Evolutionary conservation across 306 rosid species (phyloP).

Genomic region (Cyamopsis tetragonoloba): DNA sequence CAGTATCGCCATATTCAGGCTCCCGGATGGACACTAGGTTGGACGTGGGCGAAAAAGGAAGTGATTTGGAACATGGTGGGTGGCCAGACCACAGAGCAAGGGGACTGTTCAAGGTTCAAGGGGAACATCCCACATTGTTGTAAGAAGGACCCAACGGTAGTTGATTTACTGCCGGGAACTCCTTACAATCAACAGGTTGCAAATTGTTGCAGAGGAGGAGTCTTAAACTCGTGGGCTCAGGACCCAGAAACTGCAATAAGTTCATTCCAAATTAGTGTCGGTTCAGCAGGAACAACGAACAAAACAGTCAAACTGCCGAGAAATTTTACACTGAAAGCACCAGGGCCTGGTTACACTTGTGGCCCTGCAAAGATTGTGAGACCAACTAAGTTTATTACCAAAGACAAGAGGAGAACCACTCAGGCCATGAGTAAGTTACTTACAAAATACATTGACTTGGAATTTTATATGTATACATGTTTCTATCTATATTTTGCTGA

Average conservation of each 20-base stretch:
- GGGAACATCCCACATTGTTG: constrained; percentile 80
- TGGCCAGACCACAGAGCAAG: constrained; percentile 77
- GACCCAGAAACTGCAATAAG: constrained; percentile 59
- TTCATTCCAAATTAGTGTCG: constrained; percentile 77
- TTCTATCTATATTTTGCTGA: neutral
- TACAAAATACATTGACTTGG: neutral
- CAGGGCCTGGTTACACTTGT: constrained; percentile 79
- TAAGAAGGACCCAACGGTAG: constrained; percentile 69
- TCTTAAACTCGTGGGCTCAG: constrained; percentile 63
- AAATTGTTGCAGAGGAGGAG: constrained; percentile 86
- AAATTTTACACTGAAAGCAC: constrained; percentile 68
- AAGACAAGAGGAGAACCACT: constrained; percentile 69
- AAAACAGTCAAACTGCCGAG: constrained; percentile 66
- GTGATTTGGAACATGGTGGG: constrained; percentile 84
- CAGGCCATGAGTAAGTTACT: constrained; percentile 75
- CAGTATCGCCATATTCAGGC: constrained; percentile 83
- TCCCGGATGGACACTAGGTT: constrained; percentile 86
- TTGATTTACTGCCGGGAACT: constrained; percentile 80
- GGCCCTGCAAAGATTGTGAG: constrained; percentile 62
- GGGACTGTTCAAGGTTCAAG: constrained; percentile 69
- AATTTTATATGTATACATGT: neutral
- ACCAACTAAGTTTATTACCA: constrained; percentile 51
- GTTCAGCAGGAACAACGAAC: constrained; percentile 77
- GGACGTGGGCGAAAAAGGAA: constrained; percentile 93
- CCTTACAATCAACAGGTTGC: constrained; percentile 82